A percentile compares a stretch with the other conserved stretches of the same genome.
phyloP scores from a whole-genome alignment of 139 green algal genomes.

The Asterochloris sp. region DNA sequence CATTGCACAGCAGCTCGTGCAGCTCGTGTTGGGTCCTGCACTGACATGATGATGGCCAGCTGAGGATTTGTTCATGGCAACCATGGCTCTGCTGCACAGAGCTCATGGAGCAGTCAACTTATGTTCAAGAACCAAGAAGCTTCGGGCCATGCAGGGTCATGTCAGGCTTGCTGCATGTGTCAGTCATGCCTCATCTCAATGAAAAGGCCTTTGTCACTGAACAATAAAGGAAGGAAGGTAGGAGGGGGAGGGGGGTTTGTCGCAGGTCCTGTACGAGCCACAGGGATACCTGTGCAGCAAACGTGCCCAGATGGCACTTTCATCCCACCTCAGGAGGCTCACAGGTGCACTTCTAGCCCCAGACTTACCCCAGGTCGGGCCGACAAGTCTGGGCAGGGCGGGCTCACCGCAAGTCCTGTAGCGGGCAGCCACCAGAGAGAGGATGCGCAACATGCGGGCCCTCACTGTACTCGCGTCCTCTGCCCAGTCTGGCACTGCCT shows the following conservation, averaged over 20 bases:
- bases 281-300: background rate
- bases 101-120: no score
- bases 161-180: no score
- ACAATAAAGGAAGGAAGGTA: no score
- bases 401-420: conserved; percentile 16
- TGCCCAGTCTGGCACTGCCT: conserved; percentile 26
- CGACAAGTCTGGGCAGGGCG: no score
- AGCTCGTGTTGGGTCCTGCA: background rate
- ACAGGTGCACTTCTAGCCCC: background rate
- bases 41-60: no score
- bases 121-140: no score
- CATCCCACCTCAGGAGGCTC: background rate
- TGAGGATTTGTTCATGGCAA: no score
- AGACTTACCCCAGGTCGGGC: background rate
- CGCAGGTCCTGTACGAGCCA: background rate
- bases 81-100: no score
- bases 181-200: no score
- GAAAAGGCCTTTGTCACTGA: no score
- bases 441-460: conserved; percentile 24
- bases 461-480: conserved; percentile 27
- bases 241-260: background rate
- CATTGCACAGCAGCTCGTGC: background rate
- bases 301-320: no score
- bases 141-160: no score
- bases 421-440: conserved; percentile 21